Percentiles rank a stretch among this genome's conserved stretches.
These are phyloP conservation scores for Termitomyces eurrhizus DNA, from an alignment of 768 basidiomycete species.

Conservation along the genomic window DNA sequence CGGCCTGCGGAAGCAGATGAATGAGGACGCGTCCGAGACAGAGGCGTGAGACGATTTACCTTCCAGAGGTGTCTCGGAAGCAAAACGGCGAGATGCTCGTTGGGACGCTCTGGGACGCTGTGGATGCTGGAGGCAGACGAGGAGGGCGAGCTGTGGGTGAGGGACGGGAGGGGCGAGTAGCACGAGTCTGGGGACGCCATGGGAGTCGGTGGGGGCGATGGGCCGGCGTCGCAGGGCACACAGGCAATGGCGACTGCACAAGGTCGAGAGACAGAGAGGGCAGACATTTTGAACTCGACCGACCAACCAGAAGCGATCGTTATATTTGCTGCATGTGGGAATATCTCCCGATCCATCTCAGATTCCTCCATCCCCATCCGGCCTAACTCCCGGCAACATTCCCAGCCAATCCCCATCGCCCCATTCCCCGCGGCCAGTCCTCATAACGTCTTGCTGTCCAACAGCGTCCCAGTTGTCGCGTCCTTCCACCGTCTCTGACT, in stretches of 20 bases:
- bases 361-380: background rate
- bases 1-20: slow-evolving; percentile 41
- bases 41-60: slow-evolving; percentile 30
- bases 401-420: background rate
- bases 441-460: slow-evolving; percentile 12
- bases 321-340: slow-evolving; percentile 8
- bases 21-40: slow-evolving; percentile 11
- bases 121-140: slow-evolving; percentile 28
- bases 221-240: background rate
- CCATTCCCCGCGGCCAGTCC: background rate
- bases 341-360: slow-evolving; percentile 1
- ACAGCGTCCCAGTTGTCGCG: background rate
- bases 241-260: background rate
- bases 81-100: slow-evolving; percentile 78
- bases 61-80: slow-evolving; percentile 73
- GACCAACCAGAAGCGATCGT: background rate
- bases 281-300: slow-evolving; percentile 19
- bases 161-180: slow-evolving; percentile 21
- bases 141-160: slow-evolving; percentile 29
- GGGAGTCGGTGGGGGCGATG: slow-evolving; percentile 6
- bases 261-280: slow-evolving; percentile 21
- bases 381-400: background rate
- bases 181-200: slow-evolving; percentile 19
- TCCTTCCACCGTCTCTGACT: background rate
- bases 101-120: slow-evolving; percentile 33